phyloP scores from a whole-genome alignment of 2,329 filamentous ascomycete genomes.

The Knufia fluminis region DNA sequence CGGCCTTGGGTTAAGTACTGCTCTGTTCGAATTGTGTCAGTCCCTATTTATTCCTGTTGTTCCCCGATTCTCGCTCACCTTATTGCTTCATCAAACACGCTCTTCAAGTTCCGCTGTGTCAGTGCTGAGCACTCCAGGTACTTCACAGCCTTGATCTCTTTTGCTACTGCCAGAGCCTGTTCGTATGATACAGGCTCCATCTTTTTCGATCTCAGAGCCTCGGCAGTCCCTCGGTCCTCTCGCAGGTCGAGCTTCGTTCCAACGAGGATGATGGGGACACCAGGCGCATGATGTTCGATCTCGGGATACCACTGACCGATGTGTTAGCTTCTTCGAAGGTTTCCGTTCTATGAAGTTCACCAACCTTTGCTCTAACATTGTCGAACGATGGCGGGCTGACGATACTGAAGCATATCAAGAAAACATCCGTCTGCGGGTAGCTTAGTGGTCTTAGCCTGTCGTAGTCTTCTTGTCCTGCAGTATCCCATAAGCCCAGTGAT shows the following conservation, averaged over 20 bases:
- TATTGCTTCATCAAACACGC: constrained; percentile 97
- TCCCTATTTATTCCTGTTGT: background rate
- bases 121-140: constrained; percentile 97
- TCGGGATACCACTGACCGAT: constrained; percentile 82
- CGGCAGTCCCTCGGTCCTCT: constrained; percentile 74
- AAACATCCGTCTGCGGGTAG: constrained; percentile 97
- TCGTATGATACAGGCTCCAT: constrained; percentile 97
- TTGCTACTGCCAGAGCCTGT: constrained; percentile 76
- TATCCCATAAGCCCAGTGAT: constrained; percentile 96
- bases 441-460: constrained; percentile 88
- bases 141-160: constrained; percentile 92
- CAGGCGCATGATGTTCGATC: constrained; percentile 92
- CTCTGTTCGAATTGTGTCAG: constrained; percentile 26
- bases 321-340: background rate
- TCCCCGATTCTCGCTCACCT: constrained; percentile 52
- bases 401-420: constrained; percentile 97
- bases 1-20: constrained; percentile 41
- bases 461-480: constrained; percentile 96
- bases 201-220: constrained; percentile 77
- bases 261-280: constrained; percentile 91
- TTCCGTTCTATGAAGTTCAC: constrained; percentile 17
- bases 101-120: constrained; percentile 95
- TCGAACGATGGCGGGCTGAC: constrained; percentile 96
- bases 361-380: constrained; percentile 96
- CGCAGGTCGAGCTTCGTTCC: constrained; percentile 94